Percentiles rank a stretch among this genome's conserved stretches.
Conservation (phyloP, 2,329 filamentous ascomycete genomes). For the Penicillium brevicompactum region DNA sequence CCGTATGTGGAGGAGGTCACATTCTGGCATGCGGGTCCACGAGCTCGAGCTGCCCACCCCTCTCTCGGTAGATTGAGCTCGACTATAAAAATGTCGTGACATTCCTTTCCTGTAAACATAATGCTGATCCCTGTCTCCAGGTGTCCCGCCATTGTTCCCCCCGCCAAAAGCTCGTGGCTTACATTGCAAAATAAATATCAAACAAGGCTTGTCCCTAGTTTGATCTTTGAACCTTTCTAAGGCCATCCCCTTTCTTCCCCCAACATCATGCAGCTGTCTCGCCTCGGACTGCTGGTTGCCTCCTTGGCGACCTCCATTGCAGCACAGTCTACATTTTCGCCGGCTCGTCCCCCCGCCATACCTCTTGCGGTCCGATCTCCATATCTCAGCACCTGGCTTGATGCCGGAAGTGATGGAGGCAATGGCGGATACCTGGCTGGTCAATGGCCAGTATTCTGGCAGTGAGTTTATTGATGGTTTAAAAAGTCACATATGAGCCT, state of each 20-base stretch:
- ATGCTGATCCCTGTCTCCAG: slow-evolving; percentile 20
- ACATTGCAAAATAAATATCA: slow-evolving; percentile 18
- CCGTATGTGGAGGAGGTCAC: slow-evolving; percentile 16
- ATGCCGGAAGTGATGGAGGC: slow-evolving; percentile 61
- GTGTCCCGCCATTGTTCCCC: slow-evolving; percentile 5
- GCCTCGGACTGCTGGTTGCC: slow-evolving; percentile 27
- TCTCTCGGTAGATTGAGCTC: slow-evolving; percentile 23
- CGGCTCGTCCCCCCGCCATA: slow-evolving; percentile 66
- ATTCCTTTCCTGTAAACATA: slow-evolving; percentile 33
- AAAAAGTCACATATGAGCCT: neutral
- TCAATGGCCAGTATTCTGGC: slow-evolving; percentile 70
- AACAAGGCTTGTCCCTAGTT: slow-evolving; percentile 19
- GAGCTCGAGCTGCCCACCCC: slow-evolving; percentile 11
- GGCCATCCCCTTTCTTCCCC: slow-evolving; percentile 10
- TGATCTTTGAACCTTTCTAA: slow-evolving; percentile 20
- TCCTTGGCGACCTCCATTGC: slow-evolving; percentile 25
- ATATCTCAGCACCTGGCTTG: slow-evolving; percentile 72
- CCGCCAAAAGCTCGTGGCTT: slow-evolving; percentile 2
- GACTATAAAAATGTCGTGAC: slow-evolving; percentile 31
- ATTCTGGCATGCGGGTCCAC: slow-evolving; percentile 26
- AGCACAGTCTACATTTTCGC: slow-evolving; percentile 59
- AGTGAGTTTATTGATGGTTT: slow-evolving; percentile 50
- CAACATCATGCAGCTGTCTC: slow-evolving; percentile 31
- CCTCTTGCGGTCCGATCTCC: slow-evolving; percentile 75
- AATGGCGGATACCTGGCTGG: slow-evolving; percentile 70